These are phyloP conservation scores for Morella rubra DNA, from an alignment of 306 rosid species.

Conservation along the genomic window DNA sequence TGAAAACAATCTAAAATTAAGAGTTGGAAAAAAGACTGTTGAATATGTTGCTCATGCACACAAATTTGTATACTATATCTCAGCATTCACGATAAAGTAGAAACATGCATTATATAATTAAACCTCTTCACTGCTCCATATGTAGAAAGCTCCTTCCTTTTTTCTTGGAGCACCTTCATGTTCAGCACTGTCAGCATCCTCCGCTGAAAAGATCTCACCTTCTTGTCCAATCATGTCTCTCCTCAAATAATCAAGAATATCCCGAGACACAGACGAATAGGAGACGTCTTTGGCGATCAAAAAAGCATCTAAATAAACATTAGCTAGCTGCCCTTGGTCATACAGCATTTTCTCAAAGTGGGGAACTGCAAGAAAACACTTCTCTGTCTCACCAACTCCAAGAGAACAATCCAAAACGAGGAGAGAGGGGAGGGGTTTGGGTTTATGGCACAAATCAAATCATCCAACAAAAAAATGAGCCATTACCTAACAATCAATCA, in stretches of 20 bases:
- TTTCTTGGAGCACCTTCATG: conserved; percentile 64
- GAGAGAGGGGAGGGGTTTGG: not conserved
- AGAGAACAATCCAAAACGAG: conserved; percentile 21
- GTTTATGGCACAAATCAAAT: conserved; percentile 4
- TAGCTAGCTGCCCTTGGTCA: conserved; percentile 91
- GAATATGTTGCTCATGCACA: not conserved
- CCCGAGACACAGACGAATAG: conserved; percentile 67
- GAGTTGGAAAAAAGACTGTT: not conserved
- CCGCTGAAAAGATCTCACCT: conserved; percentile 98
- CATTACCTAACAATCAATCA: not conserved
- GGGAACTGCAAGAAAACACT: conserved; percentile 66
- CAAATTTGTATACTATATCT: not conserved
- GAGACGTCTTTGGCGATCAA: conserved; percentile 70
- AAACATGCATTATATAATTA: not conserved
- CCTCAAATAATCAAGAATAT: conserved; percentile 84
- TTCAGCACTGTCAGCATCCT: conserved; percentile 99
- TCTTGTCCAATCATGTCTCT: conserved; percentile 93
- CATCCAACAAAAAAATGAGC: not conserved
- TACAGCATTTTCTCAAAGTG: conserved; percentile 99
- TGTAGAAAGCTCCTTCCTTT: conserved; percentile 89
- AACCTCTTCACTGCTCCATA: conserved; percentile 89
- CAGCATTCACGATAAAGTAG: not conserved
- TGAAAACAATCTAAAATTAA: not conserved
- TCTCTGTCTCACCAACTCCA: conserved; percentile 25
- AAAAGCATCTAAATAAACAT: conserved; percentile 77